Evolutionary conservation across 2,329 filamentous ascomycete genomes (phyloP).

Genomic region (Geosmithia morbida): DNA sequence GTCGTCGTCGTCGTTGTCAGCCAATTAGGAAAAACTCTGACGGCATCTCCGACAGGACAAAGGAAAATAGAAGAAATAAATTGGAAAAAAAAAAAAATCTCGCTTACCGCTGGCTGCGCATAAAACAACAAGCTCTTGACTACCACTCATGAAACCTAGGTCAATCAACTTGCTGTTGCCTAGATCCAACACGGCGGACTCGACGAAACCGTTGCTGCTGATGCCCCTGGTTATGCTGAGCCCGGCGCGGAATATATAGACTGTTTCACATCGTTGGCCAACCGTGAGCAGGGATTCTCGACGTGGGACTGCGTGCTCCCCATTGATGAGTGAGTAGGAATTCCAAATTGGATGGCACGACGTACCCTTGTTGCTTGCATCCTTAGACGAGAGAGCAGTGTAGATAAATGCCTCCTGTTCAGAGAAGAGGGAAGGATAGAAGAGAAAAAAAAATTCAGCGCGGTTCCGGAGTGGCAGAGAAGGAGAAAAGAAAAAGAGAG

Average conservation of each 20-base stretch:
- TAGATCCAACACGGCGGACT: conserved; percentile 25
- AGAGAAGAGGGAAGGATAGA: too few relatives aligned
- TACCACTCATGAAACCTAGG: conserved; percentile 49
- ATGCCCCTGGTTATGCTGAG: conserved; percentile 44
- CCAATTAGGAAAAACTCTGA: neutral
- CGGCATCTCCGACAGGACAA: neutral
- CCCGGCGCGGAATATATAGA: conserved; percentile 40
- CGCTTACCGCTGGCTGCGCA: conserved; percentile 24
- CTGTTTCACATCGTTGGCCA: conserved; percentile 8
- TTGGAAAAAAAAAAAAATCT: neutral
- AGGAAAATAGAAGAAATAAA: neutral
- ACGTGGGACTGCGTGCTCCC: neutral
- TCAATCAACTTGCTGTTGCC: conserved; percentile 36
- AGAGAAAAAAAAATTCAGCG: neutral
- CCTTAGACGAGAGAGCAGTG: conserved; percentile 25
- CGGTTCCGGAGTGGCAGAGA: conserved; percentile 1
- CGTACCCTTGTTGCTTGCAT: conserved; percentile 20
- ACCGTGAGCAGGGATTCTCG: neutral
- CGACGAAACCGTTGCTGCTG: conserved; percentile 27
- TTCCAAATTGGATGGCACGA: neutral
- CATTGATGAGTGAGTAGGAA: neutral
- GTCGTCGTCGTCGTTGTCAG: conserved; percentile 8
- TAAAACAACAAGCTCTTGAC: conserved; percentile 45
- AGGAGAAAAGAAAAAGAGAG: neutral
- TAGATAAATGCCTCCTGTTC: conserved; percentile 21